Conservation (phyloP, 23 red algal species). For the Cyanidiococcus yangmingshanensis region DNA sequence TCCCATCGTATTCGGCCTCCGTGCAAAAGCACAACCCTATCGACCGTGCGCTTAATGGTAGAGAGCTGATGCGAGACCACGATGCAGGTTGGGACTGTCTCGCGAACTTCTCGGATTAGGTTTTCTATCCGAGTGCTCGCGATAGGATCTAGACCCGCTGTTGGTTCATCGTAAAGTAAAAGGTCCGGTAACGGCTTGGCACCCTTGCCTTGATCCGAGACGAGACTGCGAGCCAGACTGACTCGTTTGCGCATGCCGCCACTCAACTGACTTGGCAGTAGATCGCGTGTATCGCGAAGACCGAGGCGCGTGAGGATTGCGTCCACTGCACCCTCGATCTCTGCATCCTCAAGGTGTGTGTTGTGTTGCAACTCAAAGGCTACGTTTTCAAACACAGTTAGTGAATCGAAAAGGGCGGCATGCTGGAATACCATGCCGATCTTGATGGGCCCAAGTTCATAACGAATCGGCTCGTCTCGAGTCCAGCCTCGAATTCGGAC, state of each 20-base stretch:
- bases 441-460: conserved; percentile 6
- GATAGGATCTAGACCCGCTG: conserved; percentile 47
- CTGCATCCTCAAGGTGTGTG: conserved; percentile 19
- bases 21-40: conserved; percentile 56
- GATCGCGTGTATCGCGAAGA: conserved; percentile 35
- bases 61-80: conserved; percentile 67
- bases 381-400: conserved; percentile 76
- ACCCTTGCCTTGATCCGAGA: conserved; percentile 38
- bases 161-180: conserved; percentile 55
- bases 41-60: conserved; percentile 56
- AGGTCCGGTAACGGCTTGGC: conserved; percentile 35
- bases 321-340: conserved; percentile 41
- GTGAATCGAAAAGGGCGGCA: conserved; percentile 60
- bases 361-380: conserved; percentile 44
- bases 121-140: conserved; percentile 66
- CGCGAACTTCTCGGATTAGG: conserved; percentile 41
- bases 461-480: conserved; percentile 1
- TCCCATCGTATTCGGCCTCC: conserved; percentile 56
- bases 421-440: conserved; percentile 81
- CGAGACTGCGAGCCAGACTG: conserved; percentile 47
- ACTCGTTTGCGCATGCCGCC: conserved; percentile 64
- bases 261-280: conserved; percentile 40
- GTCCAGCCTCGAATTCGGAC: conserved; percentile 40
- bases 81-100: conserved; percentile 42
- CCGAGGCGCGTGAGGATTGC: conserved; percentile 36